Percentiles rank a stretch among this genome's conserved stretches.
These are phyloP conservation scores for Jamesozyma lodderae DNA, from an alignment of 805 yeast species.

Conservation along the genomic window DNA sequence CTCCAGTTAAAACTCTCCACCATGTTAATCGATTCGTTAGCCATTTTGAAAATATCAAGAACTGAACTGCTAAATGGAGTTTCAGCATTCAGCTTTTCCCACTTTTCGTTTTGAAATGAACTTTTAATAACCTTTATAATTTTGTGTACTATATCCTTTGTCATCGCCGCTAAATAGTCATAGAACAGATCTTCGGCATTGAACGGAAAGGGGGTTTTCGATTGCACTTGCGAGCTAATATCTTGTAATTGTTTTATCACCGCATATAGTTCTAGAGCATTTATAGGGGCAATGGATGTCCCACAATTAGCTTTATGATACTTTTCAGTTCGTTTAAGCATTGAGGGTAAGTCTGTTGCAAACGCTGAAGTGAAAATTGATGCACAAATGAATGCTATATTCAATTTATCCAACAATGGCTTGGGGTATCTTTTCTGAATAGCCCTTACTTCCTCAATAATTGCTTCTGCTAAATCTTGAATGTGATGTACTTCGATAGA, in stretches of 20 bases:
- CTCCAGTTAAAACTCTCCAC: slow-evolving; percentile 58
- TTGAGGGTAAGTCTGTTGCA: slow-evolving; percentile 44
- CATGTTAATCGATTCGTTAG: slow-evolving; percentile 49
- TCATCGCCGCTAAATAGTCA: slow-evolving; percentile 36
- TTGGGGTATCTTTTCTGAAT: slow-evolving; percentile 52
- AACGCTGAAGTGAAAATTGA: slow-evolving; percentile 43
- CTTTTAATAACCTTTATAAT: background rate
- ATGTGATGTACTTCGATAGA: slow-evolving; percentile 47
- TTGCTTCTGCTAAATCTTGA: slow-evolving; percentile 44
- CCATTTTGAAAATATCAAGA: slow-evolving; percentile 54
- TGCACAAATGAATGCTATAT: slow-evolving; percentile 43
- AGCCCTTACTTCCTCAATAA: slow-evolving; percentile 40
- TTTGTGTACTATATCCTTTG: slow-evolving; percentile 31
- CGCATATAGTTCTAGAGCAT: slow-evolving; percentile 49
- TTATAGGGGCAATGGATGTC: slow-evolving; percentile 39
- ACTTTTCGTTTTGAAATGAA: slow-evolving; percentile 43
- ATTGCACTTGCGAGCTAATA: slow-evolving; percentile 41
- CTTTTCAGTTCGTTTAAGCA: slow-evolving; percentile 42
- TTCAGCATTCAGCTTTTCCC: slow-evolving; percentile 42
- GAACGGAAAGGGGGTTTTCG: slow-evolving; percentile 38
- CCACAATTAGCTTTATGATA: slow-evolving; percentile 19
- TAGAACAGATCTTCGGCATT: slow-evolving; percentile 49
- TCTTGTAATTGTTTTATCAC: slow-evolving; percentile 44
- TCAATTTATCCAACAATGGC: slow-evolving; percentile 51
- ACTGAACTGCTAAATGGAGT: slow-evolving; percentile 51